Base-by-base conservation (phyloP, 2,329 filamentous ascomycete genomes). In the Aphanoascus verrucosus region DNA sequence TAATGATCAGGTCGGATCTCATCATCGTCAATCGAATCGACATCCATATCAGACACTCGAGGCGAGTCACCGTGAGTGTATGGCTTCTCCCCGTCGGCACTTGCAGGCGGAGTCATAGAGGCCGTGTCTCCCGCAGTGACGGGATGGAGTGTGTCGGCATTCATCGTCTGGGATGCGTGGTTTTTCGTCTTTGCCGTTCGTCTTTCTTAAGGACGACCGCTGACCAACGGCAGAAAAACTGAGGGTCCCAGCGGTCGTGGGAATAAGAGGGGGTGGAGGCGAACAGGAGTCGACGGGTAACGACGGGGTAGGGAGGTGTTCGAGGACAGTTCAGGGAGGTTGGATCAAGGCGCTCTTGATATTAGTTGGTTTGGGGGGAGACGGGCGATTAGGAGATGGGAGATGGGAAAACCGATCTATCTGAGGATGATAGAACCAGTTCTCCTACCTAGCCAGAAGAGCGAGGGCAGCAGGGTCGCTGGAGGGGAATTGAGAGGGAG, bases 1-100 rank as follows among this genome's bases (percentile, higher is more conserved):
- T 88, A 96, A 69, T 95, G 84, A 65, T 90, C 88, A 0, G 91
- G 91, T 45, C 83, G 75, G 52, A 94, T 79, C 52, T 93, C 86
- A 60, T 85, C 86, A 61, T 86, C 48, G 31, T 49, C 50, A 28
- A 49, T 19, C 3, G 53, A 43, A 40, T 47, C 52, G 37, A 49
- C 31, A 46, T 53, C 46, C n/a, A 72, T 64, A 52, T 73, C 71
- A 17, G 67, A 71, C 42, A 71, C 61, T 23, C 28, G 37, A 41
- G 48, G 54, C 41, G 54, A 57, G 51, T 57, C 57, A 58, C 37
- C 59, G 59, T 55, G 67, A 44, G 69, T 67, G 49, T 62, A 67
- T 55, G 72, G 67, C 58, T 73, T 74, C 61, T 69, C 70, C 53
- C 70, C 69, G 60, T 72, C 68, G 56, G 68, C 66, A 58, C 69